These are phyloP conservation scores for Gentiana dahurica DNA, from an alignment of 257 asterid genomes.

Conservation along the genomic window DNA sequence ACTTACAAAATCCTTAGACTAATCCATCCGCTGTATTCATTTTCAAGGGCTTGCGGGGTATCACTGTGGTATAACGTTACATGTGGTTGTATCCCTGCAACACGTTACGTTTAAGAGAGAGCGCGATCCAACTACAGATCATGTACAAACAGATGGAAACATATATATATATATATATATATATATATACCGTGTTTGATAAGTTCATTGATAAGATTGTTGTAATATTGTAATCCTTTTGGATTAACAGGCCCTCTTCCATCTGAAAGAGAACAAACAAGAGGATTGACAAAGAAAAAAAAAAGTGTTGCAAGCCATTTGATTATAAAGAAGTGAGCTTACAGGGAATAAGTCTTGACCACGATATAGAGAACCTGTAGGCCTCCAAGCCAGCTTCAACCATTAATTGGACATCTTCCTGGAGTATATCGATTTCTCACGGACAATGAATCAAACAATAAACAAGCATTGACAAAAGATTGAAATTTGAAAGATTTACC, in stretches of 20 bases:
- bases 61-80: constrained; percentile 35
- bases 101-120: neutral
- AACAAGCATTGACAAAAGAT: neutral
- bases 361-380: constrained; percentile 18
- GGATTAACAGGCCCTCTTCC: constrained; percentile 23
- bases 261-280: constrained; percentile 4
- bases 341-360: neutral
- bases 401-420: constrained; percentile 22
- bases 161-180: neutral
- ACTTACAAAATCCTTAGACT: constrained; percentile 36
- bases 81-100: constrained; percentile 50
- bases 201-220: constrained; percentile 41
- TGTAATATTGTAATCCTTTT: constrained; percentile 38
- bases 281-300: neutral
- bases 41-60: constrained; percentile 49
- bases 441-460: neutral
- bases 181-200: constrained; percentile 23
- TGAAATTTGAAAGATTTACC: constrained; percentile 4
- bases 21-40: constrained; percentile 45
- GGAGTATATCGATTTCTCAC: neutral
- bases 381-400: constrained; percentile 8
- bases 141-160: neutral
- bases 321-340: neutral
- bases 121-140: neutral
- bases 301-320: neutral